Evolutionary conservation across 306 rosid species (phyloP).

Genomic region (Gynostemma pentaphyllum): DNA sequence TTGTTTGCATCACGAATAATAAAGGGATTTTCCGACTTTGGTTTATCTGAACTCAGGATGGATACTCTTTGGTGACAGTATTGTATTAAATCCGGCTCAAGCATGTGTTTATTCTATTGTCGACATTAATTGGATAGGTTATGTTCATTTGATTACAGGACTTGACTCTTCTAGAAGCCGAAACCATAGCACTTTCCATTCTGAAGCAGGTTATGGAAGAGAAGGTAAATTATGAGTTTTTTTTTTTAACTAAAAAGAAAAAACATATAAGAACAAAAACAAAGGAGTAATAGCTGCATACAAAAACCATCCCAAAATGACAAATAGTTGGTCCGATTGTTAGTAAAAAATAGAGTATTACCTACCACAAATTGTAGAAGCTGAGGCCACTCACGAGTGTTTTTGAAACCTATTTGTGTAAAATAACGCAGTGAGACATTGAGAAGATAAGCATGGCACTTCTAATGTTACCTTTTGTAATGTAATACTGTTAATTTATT

Average conservation of each 20-base stretch:
- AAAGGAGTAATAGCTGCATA: too few species aligned
- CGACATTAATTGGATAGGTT: neutral
- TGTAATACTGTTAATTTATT: neutral
- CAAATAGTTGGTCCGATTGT: too few species aligned
- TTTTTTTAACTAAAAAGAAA: too few species aligned
- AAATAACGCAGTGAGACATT: neutral
- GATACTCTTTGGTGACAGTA: neutral
- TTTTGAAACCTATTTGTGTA: neutral
- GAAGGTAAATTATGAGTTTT: conserved; percentile 56
- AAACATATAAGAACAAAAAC: too few species aligned
- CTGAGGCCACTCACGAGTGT: conserved; percentile 45
- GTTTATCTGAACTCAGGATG: neutral
- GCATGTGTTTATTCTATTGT: neutral
- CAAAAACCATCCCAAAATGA: too few species aligned
- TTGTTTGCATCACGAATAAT: too few species aligned
- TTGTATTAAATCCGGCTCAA: neutral
- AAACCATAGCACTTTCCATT: conserved; percentile 88
- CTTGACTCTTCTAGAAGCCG: conserved; percentile 85
- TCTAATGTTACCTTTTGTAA: neutral
- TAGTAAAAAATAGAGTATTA: too few species aligned
- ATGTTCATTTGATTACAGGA: conserved; percentile 45
- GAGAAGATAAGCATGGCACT: neutral
- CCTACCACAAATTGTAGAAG: conserved; percentile 99
- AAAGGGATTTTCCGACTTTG: neutral
- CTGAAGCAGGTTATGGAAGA: conserved; percentile 99